These are phyloP conservation scores for Ceratocystis diversiconidia DNA, from an alignment of 2,329 filamentous ascomycete species.

Conservation along the genomic window DNA sequence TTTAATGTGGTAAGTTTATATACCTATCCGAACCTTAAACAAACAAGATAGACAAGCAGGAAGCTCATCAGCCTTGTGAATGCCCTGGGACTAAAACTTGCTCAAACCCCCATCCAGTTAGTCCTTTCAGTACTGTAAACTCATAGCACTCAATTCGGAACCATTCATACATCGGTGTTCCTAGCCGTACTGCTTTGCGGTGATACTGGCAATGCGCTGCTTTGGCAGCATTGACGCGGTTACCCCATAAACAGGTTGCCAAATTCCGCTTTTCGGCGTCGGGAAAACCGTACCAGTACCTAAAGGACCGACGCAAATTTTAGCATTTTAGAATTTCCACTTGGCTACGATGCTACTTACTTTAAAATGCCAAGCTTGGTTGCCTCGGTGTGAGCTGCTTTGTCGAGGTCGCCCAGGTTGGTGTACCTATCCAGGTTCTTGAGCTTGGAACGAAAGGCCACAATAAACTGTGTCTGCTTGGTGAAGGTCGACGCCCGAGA, in stretches of 20 bases:
- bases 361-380: slow-evolving; percentile 72
- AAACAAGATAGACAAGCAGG: no score
- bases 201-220: slow-evolving; percentile 48
- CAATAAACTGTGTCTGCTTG: slow-evolving; percentile 60
- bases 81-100: not conserved
- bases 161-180: slow-evolving; percentile 47
- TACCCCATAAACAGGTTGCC: slow-evolving; percentile 62
- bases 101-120: slow-evolving; percentile 39
- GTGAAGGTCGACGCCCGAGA: slow-evolving; percentile 40
- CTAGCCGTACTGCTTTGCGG: slow-evolving; percentile 50
- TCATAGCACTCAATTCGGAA: slow-evolving; percentile 58
- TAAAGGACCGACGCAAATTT: slow-evolving; percentile 22
- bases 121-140: slow-evolving; percentile 52
- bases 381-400: slow-evolving; percentile 67
- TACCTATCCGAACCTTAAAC: slow-evolving; percentile 4
- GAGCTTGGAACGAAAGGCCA: slow-evolving; percentile 67
- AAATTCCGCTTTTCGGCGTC: slow-evolving; percentile 60
- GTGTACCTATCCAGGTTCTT: slow-evolving; percentile 51
- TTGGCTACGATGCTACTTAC: slow-evolving; percentile 28
- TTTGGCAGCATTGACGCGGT: slow-evolving; percentile 42
- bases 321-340: not conserved
- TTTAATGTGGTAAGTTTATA: not conserved
- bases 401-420: slow-evolving; percentile 58
- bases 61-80: not conserved
- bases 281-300: slow-evolving; percentile 76